Conservation (phyloP, 768 basidiomycete genomes). For the Trametes punicea region DNA sequence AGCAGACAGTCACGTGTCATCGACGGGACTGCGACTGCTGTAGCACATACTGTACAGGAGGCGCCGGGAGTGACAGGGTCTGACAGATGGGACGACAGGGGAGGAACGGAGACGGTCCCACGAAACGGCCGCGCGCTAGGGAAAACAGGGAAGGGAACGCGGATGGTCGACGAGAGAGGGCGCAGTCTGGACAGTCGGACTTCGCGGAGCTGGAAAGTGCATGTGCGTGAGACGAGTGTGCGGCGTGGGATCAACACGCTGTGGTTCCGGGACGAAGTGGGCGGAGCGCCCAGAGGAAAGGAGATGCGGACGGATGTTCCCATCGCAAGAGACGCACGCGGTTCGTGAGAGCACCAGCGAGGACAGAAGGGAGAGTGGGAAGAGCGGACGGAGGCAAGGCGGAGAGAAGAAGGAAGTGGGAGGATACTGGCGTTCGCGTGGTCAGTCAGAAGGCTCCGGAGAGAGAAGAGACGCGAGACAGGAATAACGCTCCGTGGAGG, state of each 20-base stretch:
- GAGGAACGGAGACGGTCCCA: not conserved
- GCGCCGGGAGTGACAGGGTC: not conserved
- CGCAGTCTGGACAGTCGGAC: not conserved
- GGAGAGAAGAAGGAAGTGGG: not conserved
- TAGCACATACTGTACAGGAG: not conserved
- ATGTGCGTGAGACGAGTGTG: not conserved
- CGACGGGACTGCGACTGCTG: no score
- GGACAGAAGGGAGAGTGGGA: not conserved
- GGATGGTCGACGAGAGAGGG: not conserved
- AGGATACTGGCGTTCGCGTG: not conserved
- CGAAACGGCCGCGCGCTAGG: not conserved
- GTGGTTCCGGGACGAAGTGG: no score
- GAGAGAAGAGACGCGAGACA: not conserved
- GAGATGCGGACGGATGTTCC: not conserved
- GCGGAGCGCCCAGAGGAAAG: not conserved
- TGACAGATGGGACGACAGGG: not conserved
- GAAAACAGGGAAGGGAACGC: not conserved
- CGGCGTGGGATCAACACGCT: not conserved
- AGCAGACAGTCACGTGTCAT: no score
- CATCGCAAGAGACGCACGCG: not conserved
- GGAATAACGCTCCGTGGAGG: not conserved
- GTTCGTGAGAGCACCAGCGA: not conserved
- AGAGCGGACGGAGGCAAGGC: not conserved
- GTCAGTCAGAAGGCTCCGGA: not conserved
- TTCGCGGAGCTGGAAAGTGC: conserved; percentile 2